Evolutionary conservation across 495 filamentous ascomycete species (phyloP).

Genomic region (Aspergillus bertholletiae): DNA sequence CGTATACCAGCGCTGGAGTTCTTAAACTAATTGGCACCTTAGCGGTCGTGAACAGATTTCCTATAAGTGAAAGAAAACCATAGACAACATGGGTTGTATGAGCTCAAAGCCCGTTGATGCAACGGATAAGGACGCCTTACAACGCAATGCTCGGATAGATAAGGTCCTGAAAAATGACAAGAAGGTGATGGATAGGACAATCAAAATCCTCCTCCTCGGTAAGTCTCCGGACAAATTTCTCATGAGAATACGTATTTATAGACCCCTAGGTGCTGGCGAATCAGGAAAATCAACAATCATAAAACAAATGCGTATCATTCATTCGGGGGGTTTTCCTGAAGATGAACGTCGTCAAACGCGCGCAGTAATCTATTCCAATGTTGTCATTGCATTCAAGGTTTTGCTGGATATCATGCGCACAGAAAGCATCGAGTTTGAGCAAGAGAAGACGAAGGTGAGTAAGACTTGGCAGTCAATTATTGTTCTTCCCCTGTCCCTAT

Average conservation of each 20-base stretch:
- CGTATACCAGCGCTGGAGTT: background rate
- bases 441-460: conserved; percentile 70
- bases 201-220: conserved; percentile 84
- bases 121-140: conserved; percentile 38
- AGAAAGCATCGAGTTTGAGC: conserved; percentile 71
- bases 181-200: conserved; percentile 72
- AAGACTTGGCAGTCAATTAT: background rate
- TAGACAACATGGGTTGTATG: conserved; percentile 41
- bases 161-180: conserved; percentile 74
- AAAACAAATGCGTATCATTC: conserved; percentile 99
- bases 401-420: conserved; percentile 93
- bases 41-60: background rate
- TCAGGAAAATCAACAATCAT: conserved; percentile 97
- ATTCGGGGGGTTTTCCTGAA: conserved; percentile 86
- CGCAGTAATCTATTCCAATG: conserved; percentile 90
- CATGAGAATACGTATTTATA: background rate
- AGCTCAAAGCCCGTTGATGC: conserved; percentile 37
- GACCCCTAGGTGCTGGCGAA: conserved; percentile 81
- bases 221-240: conserved; percentile 21
- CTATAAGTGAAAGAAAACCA: background rate
- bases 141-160: conserved; percentile 63
- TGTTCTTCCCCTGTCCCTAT: background rate
- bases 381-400: conserved; percentile 83
- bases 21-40: background rate
- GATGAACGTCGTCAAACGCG: conserved; percentile 90